Evolutionary conservation across 306 rosid species (phyloP), one percentile per base, ranked within the genome.

Genomic region (Cicer pinnatifidum): DNA sequence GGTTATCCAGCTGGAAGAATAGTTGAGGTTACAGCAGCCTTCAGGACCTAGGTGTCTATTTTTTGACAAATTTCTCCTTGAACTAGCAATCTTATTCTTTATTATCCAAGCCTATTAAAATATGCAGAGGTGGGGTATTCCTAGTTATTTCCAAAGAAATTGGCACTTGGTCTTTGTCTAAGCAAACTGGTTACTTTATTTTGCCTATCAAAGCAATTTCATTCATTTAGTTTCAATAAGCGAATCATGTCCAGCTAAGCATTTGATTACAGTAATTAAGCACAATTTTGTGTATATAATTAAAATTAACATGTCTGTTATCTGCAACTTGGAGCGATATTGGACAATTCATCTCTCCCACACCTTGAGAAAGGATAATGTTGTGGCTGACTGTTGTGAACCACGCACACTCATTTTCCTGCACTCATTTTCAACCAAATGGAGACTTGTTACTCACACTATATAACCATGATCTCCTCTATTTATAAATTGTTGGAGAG

Each of bases 91-190:
- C n/a, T 20, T 33, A 43, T 38, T 20, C 7, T 20, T 56, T 56
- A 20, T 67, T 33, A 23, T 69, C 48, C 67, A 56, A 43, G 12
- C 41, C 47, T 52, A 47, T 60, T 67, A 45, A 44, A 38, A 67
- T 78, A 40, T 51, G 62, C 68, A 50, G 71, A 58, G 54, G 20
- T 20, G 50, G 72, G 68, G 50, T 77, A 11, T 66, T 67, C 43
- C 13, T 61, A 13, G 56, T 72, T 50, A 66, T 77, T 77, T 63
- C 62, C 72, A 65, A 56, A 67, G 56, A 67, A 77, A 19, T 62
- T 53, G 60, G 64, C 44, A 39, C 52, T 39, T 60, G 44, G 72
- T 68, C 35, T 54, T 63, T 77, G 48, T 73, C 71, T 48, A 33
- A 75, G 48, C 63, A 61, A 69, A 62, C 44, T 35, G 17, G 11